Evolutionary conservation across 148 eudicot species (phyloP), one percentile per base, ranked within the genome.

Genomic region (Pharnaceum exiguum): DNA sequence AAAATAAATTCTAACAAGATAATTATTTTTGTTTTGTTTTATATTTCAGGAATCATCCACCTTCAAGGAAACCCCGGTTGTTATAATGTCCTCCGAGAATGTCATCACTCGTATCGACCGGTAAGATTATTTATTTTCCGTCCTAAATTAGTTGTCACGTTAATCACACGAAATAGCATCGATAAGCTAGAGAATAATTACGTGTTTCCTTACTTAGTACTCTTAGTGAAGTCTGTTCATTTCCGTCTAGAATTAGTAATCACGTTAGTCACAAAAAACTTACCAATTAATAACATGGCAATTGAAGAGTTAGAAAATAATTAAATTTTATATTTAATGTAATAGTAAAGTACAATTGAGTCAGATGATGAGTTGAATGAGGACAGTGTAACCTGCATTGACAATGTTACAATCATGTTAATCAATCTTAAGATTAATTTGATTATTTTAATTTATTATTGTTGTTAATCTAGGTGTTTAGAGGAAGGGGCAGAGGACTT

Each of bases 401-500:
- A 35, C 7, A 35, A 6, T 35, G 7, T 35, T 35, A 12, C 12
- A n/a, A n/a, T n/a, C n/a, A 39, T n/a, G 2, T 37, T 13, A 3
- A 36, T 13, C 1, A 1, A 24, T 11, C 35, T 32, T n/a, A 7
- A 27, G n/a, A 21, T 42, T 53, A 5, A 31, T 31, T 21, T 2
- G 2, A 29, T 1, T 12, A 37, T 3, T 51, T 28, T 35, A 10
- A 11, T 32, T 15, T 30, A 18, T 32, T 10, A 21, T 19, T 7
- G 19, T 5, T 26, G 17, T 21, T 0, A 35, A 22, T n/a, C n/a
- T 63, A 88, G 96, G 46, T 88, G 96, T 72, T 78, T 88, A 67
- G 96, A 85, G 65, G 96, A 88, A 78, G 96, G 96, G 10, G 96
- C 96, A 4, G 93, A 88, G 59, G 96, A 88, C 57, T 88, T 82